Evolutionary conservation across 495 filamentous ascomycete species (phyloP).

Genomic region (Neurospora terricola): DNA sequence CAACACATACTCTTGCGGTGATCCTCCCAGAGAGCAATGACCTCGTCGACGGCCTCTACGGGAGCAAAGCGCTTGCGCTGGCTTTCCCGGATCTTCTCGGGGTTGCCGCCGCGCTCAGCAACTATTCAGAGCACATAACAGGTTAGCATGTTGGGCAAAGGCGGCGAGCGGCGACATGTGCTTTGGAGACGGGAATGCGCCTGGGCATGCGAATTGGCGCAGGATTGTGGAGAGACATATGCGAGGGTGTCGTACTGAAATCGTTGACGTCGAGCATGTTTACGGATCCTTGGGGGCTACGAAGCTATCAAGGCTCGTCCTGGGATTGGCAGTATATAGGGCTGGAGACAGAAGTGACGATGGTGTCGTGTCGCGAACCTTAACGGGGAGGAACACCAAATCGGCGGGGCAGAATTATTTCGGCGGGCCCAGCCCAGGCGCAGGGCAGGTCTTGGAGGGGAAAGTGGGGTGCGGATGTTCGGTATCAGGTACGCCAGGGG

Average conservation of each 20-base stretch:
- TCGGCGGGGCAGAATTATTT: constrained; percentile 27
- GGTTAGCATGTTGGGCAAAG: constrained; percentile 51
- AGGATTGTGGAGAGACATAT: neutral
- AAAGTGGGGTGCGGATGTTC: constrained; percentile 11
- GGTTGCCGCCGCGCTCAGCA: constrained; percentile 77
- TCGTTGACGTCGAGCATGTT: constrained; percentile 32
- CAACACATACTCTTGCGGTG: constrained; percentile 59
- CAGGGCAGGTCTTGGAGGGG: constrained; percentile 16
- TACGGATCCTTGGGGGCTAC: neutral
- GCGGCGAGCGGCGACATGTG: neutral
- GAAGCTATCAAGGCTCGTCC: neutral
- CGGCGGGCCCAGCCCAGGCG: constrained; percentile 8
- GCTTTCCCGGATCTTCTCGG: constrained; percentile 78
- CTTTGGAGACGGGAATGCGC: neutral
- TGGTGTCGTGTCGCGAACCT: neutral
- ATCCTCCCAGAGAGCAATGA: constrained; percentile 80
- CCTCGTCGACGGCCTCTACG: constrained; percentile 78
- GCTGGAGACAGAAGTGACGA: neutral
- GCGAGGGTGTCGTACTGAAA: constrained; percentile 20
- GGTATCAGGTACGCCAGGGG: constrained; percentile 9
- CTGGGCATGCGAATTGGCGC: neutral
- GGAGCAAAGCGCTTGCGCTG: constrained; percentile 72
- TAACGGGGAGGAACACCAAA: constrained; percentile 5
- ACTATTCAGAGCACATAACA: constrained; percentile 51
- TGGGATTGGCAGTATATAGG: neutral